Evolutionary conservation across 768 basidiomycete species (phyloP).

Genomic region (Mycena galericulata): DNA sequence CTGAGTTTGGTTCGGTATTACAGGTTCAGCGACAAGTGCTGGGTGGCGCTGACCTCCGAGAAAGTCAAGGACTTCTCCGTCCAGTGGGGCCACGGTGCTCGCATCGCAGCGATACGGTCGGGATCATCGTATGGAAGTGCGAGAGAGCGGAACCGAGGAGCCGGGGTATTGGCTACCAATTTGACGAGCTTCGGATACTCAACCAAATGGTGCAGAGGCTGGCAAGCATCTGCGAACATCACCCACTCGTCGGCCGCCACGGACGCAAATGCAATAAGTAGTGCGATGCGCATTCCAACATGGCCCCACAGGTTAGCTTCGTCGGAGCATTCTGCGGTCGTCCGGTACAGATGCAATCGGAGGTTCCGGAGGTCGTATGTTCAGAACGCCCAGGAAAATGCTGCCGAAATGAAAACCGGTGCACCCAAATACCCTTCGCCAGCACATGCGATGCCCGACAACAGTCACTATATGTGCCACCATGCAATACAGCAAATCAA

Average conservation of each 20-base stretch:
- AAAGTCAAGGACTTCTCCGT: too few relatives aligned
- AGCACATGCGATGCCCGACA: neutral
- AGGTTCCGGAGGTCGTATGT: slow-evolving; percentile 15
- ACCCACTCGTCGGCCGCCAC: neutral
- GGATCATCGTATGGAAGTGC: neutral
- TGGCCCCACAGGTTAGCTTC: neutral
- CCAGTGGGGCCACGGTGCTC: neutral
- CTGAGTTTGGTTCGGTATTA: too few relatives aligned
- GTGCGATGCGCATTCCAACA: neutral
- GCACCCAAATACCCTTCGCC: slow-evolving; percentile 1
- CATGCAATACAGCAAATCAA: neutral
- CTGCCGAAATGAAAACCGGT: neutral
- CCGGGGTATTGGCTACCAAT: neutral
- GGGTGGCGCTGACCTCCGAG: too few relatives aligned
- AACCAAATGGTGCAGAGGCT: neutral
- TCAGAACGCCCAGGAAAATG: slow-evolving; percentile 14
- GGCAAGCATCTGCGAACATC: neutral
- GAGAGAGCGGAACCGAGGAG: neutral
- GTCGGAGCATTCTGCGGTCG: too few relatives aligned
- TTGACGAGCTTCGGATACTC: neutral
- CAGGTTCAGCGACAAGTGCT: too few relatives aligned
- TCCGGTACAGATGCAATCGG: slow-evolving; percentile 2
- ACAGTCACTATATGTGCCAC: neutral
- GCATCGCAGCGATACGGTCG: neutral
- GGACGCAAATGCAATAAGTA: neutral